Base-by-base conservation (phyloP, 345 rosid genomes). In the Rhodamnia argentea region DNA sequence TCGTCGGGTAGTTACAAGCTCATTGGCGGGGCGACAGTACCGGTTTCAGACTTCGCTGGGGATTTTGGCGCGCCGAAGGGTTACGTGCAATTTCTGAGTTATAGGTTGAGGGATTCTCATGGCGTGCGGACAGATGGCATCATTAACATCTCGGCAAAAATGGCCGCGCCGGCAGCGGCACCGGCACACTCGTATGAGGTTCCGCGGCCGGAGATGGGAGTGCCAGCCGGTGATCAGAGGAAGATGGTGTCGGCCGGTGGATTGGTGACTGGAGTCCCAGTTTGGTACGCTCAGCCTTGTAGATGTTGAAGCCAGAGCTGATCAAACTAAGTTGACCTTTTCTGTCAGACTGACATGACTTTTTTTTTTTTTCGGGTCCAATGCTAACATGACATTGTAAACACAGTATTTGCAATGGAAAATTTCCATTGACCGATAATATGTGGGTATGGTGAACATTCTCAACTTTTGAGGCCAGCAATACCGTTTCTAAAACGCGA, bases 1-100 rank as follows among this genome's bases (percentile, higher is more conserved):
- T 82, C 88, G 37, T 86, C 89, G 2, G 78, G 78, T 22, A 90
- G 91, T 1, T 87, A 86, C 26, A 92, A 88, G 85, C 78, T 10
- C 42, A 86, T 95, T 2, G 98, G 96, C 0, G 29, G 26, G 3
- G 94, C 89, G 0, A 90, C 70, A 10, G 86, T 96, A 27, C 97
- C 98, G 2, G 88, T 92, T 50, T 88, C 94, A 0, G 98, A 96
- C 88, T 91, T 96, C 52, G 15, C 91, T 1, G 95, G 92, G 50
- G 95, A 92, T 7, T 91, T 88, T 51, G 78, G 78, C 47, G 53
- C 89, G 3, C 96, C 95, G 10, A 91, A 55, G 42, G 92, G 89
- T n/a, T 88, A 91, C 87, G 86, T 93, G 52, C 96, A 92, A 7
- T 91, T 96, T 57, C 89, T 96, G 93, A 96, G 98, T 86, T 95